Evolutionary conservation across 441 rosid species (phyloP).

Genomic region (Dalechampia spathulata): DNA sequence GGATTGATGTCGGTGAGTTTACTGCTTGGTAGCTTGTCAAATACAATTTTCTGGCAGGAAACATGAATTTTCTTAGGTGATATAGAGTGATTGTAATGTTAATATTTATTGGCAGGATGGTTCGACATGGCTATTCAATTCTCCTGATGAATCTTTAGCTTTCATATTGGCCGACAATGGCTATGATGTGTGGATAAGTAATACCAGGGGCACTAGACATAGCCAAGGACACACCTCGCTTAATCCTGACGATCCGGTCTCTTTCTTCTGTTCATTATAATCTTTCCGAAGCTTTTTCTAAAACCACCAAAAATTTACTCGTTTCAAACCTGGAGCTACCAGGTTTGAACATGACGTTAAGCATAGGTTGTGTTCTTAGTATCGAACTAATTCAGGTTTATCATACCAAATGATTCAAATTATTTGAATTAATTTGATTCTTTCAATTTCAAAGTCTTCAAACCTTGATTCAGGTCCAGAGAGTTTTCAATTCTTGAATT

Average conservation of each 20-base stretch:
- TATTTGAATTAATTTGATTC: too few species aligned
- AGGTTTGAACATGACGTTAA: too few species aligned
- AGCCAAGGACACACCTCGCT: constrained; percentile 58
- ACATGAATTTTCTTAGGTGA: too few species aligned
- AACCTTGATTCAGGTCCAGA: too few species aligned
- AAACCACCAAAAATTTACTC: too few species aligned
- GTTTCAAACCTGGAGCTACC: too few species aligned
- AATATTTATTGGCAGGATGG: constrained; percentile 50
- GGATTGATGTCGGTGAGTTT: constrained; percentile 67
- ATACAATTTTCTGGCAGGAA: background rate
- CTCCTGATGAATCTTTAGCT: constrained; percentile 71
- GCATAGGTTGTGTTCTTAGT: too few species aligned
- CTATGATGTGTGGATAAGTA: constrained; percentile 87
- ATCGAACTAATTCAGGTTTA: too few species aligned
- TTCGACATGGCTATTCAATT: constrained; percentile 63
- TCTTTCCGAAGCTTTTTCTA: background rate
- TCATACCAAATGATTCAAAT: too few species aligned
- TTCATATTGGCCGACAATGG: constrained; percentile 77
- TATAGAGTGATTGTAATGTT: background rate
- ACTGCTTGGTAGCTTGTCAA: background rate
- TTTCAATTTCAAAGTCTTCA: too few species aligned
- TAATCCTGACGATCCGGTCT: constrained; percentile 25
- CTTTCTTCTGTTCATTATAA: background rate
- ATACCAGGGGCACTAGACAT: constrained; percentile 66
- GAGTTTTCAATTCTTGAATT: too few species aligned